A percentile compares a stretch with the other conserved stretches of the same genome.
These are phyloP conservation scores for Spongospora subterranea DNA, from an alignment of 208 protist genomes.

Conservation along the genomic window DNA sequence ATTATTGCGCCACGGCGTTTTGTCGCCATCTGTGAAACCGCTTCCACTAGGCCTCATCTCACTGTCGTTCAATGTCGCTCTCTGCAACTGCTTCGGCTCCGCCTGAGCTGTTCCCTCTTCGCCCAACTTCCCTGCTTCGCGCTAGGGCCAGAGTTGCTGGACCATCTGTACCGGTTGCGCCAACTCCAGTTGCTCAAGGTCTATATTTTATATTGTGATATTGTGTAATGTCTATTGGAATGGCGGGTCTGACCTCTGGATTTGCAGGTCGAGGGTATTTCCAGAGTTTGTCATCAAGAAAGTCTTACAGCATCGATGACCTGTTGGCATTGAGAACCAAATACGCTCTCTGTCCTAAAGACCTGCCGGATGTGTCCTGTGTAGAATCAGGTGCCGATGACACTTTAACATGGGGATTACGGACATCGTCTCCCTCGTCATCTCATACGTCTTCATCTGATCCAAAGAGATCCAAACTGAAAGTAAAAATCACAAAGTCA, in stretches of 20 bases:
- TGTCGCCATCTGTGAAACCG: not conserved
- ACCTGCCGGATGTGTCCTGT: slow-evolving; percentile 47
- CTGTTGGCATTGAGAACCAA: slow-evolving; percentile 15
- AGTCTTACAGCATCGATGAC: slow-evolving; percentile 16
- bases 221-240: not conserved
- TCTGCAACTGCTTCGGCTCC: slow-evolving; percentile 5
- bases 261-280: slow-evolving; percentile 16
- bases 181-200: not conserved
- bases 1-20: not conserved
- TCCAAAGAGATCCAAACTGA: not conserved
- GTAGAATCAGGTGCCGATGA: slow-evolving; percentile 48
- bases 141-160: slow-evolving; percentile 20
- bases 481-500: slow-evolving; percentile 22
- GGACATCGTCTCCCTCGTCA: not conserved
- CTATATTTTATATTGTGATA: not conserved
- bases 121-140: slow-evolving; percentile 6
- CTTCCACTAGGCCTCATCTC: not conserved
- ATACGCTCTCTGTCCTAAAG: slow-evolving; percentile 33
- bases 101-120: not conserved
- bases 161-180: not conserved
- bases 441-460: not conserved
- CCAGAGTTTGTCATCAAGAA: slow-evolving; percentile 9
- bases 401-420: slow-evolving; percentile 20
- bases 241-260: not conserved
- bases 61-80: not conserved